Percentiles rank a stretch among this genome's conserved stretches.
phyloP scores from a whole-genome alignment of 2,329 filamentous ascomycete genomes.

The Fusarium sublunatum region DNA sequence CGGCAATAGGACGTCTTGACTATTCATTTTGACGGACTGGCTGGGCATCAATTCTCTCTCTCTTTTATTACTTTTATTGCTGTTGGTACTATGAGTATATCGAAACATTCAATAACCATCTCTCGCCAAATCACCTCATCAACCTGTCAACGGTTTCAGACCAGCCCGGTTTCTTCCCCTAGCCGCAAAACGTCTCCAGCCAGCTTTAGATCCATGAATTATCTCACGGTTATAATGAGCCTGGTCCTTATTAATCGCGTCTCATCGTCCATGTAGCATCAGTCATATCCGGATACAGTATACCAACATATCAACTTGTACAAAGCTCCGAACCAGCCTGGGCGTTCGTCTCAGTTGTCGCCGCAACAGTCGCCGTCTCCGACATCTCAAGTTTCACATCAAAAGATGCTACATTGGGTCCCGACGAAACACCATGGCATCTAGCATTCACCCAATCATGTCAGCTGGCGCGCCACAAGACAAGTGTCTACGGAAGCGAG shows the following conservation, averaged over 20 bases:
- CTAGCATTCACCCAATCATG: constrained; percentile 39
- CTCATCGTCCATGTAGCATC: constrained; percentile 15
- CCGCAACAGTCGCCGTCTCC: constrained; percentile 48
- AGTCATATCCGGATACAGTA: constrained; percentile 16
- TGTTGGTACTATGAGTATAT: constrained; percentile 9
- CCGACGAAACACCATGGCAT: constrained; percentile 33
- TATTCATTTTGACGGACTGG: constrained; percentile 33
- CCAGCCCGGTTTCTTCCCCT: constrained; percentile 23
- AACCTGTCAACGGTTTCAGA: constrained; percentile 18
- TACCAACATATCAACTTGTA: constrained; percentile 20
- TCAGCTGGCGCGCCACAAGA: constrained; percentile 18
- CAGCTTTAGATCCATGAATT: constrained; percentile 23
- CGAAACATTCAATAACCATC: neutral
- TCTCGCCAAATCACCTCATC: neutral
- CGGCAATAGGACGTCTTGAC: constrained; percentile 35
- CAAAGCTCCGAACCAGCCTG: constrained; percentile 24
- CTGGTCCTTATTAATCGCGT: neutral
- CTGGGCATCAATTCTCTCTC: constrained; percentile 24
- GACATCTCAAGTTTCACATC: constrained; percentile 60
- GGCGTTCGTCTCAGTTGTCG: constrained; percentile 39
- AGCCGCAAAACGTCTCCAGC: constrained; percentile 26
- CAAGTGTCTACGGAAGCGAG: constrained; percentile 29
- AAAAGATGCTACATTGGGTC: constrained; percentile 50
- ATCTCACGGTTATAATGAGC: constrained; percentile 9
- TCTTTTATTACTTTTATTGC: constrained; percentile 30